Evolutionary conservation across 106 monocot species (phyloP).

Genomic region (Acanthochlamys bracteata): DNA sequence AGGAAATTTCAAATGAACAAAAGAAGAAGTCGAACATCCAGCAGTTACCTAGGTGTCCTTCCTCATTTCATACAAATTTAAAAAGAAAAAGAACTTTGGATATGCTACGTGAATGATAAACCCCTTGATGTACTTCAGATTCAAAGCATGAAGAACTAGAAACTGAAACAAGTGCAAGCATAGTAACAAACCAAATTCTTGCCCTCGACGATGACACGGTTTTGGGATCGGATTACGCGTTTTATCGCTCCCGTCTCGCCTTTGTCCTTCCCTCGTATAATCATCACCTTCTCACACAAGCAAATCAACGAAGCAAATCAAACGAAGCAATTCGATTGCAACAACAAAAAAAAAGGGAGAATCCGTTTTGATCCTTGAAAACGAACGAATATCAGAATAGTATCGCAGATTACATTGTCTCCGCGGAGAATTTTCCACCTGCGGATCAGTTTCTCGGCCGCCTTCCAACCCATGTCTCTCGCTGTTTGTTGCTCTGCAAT

Average conservation of each 20-base stretch:
- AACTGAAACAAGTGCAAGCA: too few species aligned
- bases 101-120: too few species aligned
- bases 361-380: too few species aligned
- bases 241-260: slow-evolving; percentile 83
- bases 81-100: too few species aligned
- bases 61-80: too few species aligned
- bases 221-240: slow-evolving; percentile 85
- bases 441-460: slow-evolving; percentile 59
- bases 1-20: too few species aligned
- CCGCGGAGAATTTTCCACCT: slow-evolving; percentile 78
- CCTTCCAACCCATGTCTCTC: slow-evolving; percentile 70
- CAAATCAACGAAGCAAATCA: not conserved
- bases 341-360: not conserved
- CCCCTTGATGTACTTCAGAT: too few species aligned
- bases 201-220: slow-evolving; percentile 90
- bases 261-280: slow-evolving; percentile 90
- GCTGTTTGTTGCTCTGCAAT: not conserved
- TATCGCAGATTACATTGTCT: slow-evolving; percentile 33
- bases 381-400: not conserved
- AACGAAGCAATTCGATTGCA: not conserved
- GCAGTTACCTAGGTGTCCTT: too few species aligned
- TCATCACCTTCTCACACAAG: slow-evolving; percentile 71
- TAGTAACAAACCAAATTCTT: slow-evolving; percentile 62
- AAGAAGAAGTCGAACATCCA: too few species aligned
- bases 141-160: too few species aligned